Conservation (phyloP, 2,329 filamentous ascomycete genomes). For the Cladophialophora exuberans region DNA sequence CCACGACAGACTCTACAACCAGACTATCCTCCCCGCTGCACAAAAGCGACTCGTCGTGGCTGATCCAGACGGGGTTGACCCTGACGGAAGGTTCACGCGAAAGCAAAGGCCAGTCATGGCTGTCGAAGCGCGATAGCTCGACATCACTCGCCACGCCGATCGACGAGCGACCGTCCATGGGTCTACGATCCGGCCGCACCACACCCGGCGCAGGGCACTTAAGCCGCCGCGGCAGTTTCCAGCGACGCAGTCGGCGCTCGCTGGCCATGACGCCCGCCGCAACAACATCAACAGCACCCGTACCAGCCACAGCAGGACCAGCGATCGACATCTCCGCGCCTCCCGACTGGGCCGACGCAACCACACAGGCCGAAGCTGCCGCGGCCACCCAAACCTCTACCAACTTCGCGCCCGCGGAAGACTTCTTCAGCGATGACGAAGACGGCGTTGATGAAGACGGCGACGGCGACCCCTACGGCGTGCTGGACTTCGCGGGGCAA, state of each 20-base stretch:
- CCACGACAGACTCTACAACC: neutral
- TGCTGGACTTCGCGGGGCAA: slow-evolving; percentile 37
- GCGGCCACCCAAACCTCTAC: too few species aligned
- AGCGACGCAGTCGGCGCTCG: slow-evolving; percentile 40
- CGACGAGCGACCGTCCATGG: slow-evolving; percentile 28
- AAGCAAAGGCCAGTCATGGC: slow-evolving; percentile 66
- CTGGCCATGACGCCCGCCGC: slow-evolving; percentile 41
- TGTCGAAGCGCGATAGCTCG: slow-evolving; percentile 58
- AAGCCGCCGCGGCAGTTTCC: slow-evolving; percentile 34
- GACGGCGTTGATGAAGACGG: slow-evolving; percentile 19
- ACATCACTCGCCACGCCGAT: slow-evolving; percentile 49
- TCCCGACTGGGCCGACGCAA: slow-evolving; percentile 33
- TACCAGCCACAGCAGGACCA: slow-evolving; percentile 23
- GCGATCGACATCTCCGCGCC: slow-evolving; percentile 20
- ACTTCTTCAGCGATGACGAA: slow-evolving; percentile 26
- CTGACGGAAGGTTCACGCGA: slow-evolving; percentile 62
- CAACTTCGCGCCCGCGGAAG: too few species aligned
- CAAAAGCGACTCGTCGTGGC: slow-evolving; percentile 46
- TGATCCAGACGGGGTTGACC: slow-evolving; percentile 60
- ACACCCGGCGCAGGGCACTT: slow-evolving; percentile 22
- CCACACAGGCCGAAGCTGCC: slow-evolving; percentile 33
- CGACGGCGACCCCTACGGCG: slow-evolving; percentile 31
- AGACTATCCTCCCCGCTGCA: slow-evolving; percentile 4
- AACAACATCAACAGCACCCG: slow-evolving; percentile 24
- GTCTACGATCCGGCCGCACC: slow-evolving; percentile 23